Base-by-base conservation (phyloP, 2,329 filamentous ascomycete species). In the Epichloe sibirici region DNA sequence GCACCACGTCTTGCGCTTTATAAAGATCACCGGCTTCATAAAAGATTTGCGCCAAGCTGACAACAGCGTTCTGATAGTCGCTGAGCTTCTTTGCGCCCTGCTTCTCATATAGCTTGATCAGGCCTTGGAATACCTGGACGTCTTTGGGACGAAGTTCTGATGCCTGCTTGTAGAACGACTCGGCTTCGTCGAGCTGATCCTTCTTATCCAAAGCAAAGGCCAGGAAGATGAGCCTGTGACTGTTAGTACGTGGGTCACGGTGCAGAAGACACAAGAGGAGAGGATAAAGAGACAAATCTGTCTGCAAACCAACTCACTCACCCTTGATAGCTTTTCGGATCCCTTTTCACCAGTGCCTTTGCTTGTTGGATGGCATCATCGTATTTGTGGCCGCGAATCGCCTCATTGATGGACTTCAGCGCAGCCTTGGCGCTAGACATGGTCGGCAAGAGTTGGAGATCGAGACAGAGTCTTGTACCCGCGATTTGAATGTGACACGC, bases 91-190 rank as follows among this genome's bases (percentile, higher is more conserved):
- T 76, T 34, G 73, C 68, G 15, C 81, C 83, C 63, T 90, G 86
- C 60, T 82, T 85, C 69, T 95, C 88, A 65, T 89, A 96, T 34
- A 97, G 69, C 62, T 84, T 87, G 66, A 93, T 79, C 45, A 98
- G 74, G 1, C 93, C 93, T 65, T 95, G 87, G 89, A 88, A 97
- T 58, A 87, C 87, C 61, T 91, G 86, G n/a, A 81, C 73, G 59
- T 96, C 90, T 17, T 80, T 74, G 1, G 83, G 80, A 57, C 88
- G 90, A 56, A 88, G 72, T 21, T 75, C 74, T 5, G 86, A 80
- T 1, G 91, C 93, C 35, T 78, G 74, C 42, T 77, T 74, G 67
- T 97, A 97, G 1, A 83, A 81, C 37, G 76, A 78, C 60, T 93
- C 90, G 0, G 93, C 83, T 42, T 88, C 85, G 6, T 86, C 81